Evolutionary conservation across 139 green algal genomes (phyloP), one percentile per base, ranked within the genome.

Genomic region (Asterochloris sp.): DNA sequence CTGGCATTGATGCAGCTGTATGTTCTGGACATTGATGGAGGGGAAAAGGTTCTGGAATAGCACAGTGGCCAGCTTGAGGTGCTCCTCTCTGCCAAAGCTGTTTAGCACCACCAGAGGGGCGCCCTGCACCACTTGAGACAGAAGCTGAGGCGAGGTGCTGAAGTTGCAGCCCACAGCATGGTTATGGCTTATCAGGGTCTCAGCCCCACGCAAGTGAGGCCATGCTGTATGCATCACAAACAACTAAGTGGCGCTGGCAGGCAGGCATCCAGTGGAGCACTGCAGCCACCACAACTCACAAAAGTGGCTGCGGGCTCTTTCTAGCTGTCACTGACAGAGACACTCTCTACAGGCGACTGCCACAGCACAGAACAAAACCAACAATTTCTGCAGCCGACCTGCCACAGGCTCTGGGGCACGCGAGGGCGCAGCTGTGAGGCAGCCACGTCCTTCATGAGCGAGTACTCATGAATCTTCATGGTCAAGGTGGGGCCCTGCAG

Each of bases 41-140:
- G 97, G 97, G 83, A 99, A 99, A 83, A 99, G 89, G 85, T 95
- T 96, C 88, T 99, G 96, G 62, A 98, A 95, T 67, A 96, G 88
- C 15, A 88, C 86, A 15, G 89, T 89, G 15, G 89, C 87, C 82
- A 98, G 89, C 84, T 95, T 93, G 78, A 97, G 89, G 76, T 98
- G 89, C 83, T 97, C 83, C 38, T 78, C 47, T 16, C 74, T 76
- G 12, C 67, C 82, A 82, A 99, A 98, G 82, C 94, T 94, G 89
- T 97, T 97, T 84, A 99, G 89, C 64, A 99, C 96, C 73, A 99
- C 93, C 83, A 98, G 90, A 0, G 95, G 94, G 0, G 91, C 77
- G 1, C 76, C 89, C 68, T 88, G 88, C 82, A 94, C 95, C 21
- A 94, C 90, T 8, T 27, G 17, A 15, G n/a, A 76, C n/a, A 11